Evolutionary conservation across 2,329 filamentous ascomycete species (phyloP).

Genomic region (Verticillium dahliae): DNA sequence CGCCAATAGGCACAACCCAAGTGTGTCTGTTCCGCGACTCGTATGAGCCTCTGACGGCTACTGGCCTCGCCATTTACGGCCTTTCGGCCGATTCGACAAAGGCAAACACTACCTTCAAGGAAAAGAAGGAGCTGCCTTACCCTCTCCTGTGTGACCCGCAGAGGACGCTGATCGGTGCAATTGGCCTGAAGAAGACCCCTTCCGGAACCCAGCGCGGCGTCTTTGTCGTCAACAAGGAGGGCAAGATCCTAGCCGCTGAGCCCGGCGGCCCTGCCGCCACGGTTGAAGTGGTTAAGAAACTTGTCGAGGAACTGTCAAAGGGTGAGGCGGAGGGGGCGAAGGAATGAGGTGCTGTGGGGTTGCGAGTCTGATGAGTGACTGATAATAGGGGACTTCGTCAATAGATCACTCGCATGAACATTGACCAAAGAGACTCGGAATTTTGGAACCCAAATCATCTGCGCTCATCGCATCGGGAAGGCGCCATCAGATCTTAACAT

Average conservation of each 20-base stretch:
- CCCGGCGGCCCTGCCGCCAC: conserved; percentile 73
- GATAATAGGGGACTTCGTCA: neutral
- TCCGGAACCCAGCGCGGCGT: conserved; percentile 81
- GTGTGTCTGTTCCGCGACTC: conserved; percentile 89
- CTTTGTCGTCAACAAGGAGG: conserved; percentile 76
- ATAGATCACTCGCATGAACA: too few relatives aligned
- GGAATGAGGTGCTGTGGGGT: conserved; percentile 9
- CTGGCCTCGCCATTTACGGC: conserved; percentile 81
- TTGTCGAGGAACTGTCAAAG: conserved; percentile 46
- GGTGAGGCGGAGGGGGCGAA: conserved; percentile 12
- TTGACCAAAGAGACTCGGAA: too few relatives aligned
- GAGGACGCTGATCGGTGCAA: conserved; percentile 69
- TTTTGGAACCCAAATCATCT: too few relatives aligned
- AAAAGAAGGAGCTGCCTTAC: conserved; percentile 86
- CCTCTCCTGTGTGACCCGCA: conserved; percentile 77
- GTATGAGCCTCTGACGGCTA: conserved; percentile 67
- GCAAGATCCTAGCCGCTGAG: conserved; percentile 71
- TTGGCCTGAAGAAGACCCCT: conserved; percentile 82
- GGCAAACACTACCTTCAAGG: conserved; percentile 87
- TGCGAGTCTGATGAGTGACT: neutral
- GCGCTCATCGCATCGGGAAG: too few relatives aligned
- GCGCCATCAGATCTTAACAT: too few relatives aligned
- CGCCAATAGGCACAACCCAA: conserved; percentile 72
- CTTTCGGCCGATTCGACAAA: conserved; percentile 83
- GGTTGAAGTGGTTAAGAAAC: conserved; percentile 65